These are phyloP conservation scores for Cladosporium phlei DNA, from an alignment of 2,329 filamentous ascomycete genomes.

Conservation along the genomic window DNA sequence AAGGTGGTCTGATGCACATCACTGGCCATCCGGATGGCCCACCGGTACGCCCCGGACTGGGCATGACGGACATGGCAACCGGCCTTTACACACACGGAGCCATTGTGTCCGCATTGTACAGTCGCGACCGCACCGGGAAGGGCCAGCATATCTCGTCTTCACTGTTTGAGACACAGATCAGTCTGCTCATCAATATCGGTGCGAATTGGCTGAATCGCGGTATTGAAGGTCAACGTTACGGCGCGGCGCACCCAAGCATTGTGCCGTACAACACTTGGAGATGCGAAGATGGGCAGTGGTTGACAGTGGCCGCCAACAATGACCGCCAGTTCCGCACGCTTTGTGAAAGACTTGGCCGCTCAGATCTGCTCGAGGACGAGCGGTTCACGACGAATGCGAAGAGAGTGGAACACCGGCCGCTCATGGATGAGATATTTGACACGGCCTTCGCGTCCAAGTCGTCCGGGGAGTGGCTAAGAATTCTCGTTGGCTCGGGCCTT, in stretches of 20 bases:
- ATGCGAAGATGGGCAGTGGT: constrained; percentile 30
- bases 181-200: constrained; percentile 41
- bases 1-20: constrained; percentile 42
- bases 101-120: constrained; percentile 40
- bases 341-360: constrained; percentile 22
- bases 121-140: constrained; percentile 34
- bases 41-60: constrained; percentile 40
- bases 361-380: constrained; percentile 26
- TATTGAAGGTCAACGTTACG: constrained; percentile 41
- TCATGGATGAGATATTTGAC: constrained; percentile 35
- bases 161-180: constrained; percentile 44
- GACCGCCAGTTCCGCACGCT: constrained; percentile 37
- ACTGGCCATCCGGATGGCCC: constrained; percentile 39
- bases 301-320: constrained; percentile 34
- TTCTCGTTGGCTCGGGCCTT: constrained; percentile 41
- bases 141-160: constrained; percentile 44
- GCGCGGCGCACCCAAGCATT: constrained; percentile 45
- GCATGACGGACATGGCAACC: constrained; percentile 43
- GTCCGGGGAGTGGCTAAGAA: constrained; percentile 38
- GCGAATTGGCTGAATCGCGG: constrained; percentile 38
- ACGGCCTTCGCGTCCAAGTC: constrained; percentile 33
- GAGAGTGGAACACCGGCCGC: constrained; percentile 30
- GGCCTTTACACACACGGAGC: constrained; percentile 45
- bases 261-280: constrained; percentile 45
- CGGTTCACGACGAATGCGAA: constrained; percentile 28